phyloP scores from a whole-genome alignment of 1,284 basidiomycete genomes.

The Schizopora paradoxa region DNA sequence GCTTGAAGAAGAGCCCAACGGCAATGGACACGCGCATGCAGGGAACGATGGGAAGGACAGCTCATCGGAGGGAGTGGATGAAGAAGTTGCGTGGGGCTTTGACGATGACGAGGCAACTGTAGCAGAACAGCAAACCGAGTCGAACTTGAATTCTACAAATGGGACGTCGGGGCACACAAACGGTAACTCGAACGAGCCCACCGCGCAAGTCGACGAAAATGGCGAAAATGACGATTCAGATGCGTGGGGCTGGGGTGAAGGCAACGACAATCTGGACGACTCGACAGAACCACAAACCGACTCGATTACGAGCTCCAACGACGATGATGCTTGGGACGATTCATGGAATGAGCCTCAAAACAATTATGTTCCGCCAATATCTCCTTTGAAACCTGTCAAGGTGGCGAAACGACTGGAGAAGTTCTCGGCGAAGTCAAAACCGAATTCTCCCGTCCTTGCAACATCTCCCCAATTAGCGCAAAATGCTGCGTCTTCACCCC shows the following conservation, averaged over 20 bases:
- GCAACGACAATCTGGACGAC: constrained; percentile 23
- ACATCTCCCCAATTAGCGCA: constrained; percentile 19
- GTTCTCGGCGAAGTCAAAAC: constrained; percentile 48
- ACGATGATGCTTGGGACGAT: constrained; percentile 46
- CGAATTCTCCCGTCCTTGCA: constrained; percentile 31
- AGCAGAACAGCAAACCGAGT: too few relatives aligned
- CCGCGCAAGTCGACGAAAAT: constrained; percentile 24
- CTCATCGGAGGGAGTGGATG: constrained; percentile 19
- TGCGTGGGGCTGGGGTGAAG: constrained; percentile 65
- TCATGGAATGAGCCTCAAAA: constrained; percentile 50
- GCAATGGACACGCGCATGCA: constrained; percentile 24
- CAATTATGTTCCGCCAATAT: constrained; percentile 23
- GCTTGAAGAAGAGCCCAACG: too few relatives aligned
- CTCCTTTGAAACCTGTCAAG: constrained; percentile 36
- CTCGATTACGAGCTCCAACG: constrained; percentile 23
- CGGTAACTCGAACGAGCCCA: background rate
- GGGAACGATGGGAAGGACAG: constrained; percentile 14
- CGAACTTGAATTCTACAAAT: background rate
- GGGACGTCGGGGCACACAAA: background rate
- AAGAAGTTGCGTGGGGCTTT: constrained; percentile 35
- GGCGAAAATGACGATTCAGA: constrained; percentile 37
- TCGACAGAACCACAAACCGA: constrained; percentile 4
- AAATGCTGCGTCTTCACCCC: constrained; percentile 18
- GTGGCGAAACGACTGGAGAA: constrained; percentile 54
- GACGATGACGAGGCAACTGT: constrained; percentile 26